phyloP scores from a whole-genome alignment of 1,139 yeast genomes.

The Torulaspora pretoriensis region DNA sequence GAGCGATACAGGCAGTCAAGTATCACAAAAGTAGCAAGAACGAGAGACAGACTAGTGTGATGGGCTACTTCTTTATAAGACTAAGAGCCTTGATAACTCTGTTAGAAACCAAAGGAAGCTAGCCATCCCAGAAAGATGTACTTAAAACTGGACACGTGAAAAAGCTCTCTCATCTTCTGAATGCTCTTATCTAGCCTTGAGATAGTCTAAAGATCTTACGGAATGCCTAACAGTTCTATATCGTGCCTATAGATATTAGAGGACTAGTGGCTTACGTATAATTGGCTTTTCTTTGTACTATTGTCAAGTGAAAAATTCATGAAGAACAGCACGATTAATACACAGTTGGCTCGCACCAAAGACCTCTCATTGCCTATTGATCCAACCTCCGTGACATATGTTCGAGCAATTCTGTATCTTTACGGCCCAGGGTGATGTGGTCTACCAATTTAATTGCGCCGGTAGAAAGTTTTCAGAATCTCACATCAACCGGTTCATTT shows the following conservation, averaged over 20 bases:
- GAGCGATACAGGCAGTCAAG: conserved; percentile 6
- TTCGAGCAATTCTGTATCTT: conserved; percentile 54
- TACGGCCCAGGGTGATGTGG: conserved; percentile 54
- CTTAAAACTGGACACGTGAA: neutral
- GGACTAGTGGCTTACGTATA: no score
- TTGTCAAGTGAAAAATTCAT: conserved; percentile 1
- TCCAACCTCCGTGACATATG: conserved; percentile 36
- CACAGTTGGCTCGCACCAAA: neutral
- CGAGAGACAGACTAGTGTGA: neutral
- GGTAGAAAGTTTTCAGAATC: conserved; percentile 48
- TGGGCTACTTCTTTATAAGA: neutral
- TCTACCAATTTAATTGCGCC: conserved; percentile 46
- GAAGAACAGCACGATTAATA: neutral
- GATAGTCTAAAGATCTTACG: neutral
- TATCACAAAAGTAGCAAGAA: neutral
- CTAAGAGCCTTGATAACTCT: no score
- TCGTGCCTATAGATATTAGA: neutral
- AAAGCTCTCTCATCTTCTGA: neutral
- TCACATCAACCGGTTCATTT: conserved; percentile 49
- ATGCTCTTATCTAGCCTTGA: neutral
- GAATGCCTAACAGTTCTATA: neutral
- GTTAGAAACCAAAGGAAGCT: neutral
- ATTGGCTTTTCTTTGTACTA: no score
- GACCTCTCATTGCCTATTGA: neutral
- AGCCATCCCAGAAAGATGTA: neutral